Conservation (phyloP, 1,139 yeast genomes). For the Kodamaea alishanica region DNA sequence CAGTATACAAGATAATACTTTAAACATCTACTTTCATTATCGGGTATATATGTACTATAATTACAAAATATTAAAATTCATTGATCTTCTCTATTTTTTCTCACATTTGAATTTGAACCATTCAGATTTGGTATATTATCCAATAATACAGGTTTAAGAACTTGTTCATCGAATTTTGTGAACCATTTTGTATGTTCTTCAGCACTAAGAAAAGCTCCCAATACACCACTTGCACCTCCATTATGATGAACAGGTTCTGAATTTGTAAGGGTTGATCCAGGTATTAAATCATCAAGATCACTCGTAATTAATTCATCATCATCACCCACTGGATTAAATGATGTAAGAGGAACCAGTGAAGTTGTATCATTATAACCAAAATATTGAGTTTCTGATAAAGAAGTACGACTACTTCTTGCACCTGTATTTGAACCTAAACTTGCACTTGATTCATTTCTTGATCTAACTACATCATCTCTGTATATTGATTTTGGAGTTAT, state of each 20-base stretch:
- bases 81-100: constrained; percentile 6
- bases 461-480: constrained; percentile 18
- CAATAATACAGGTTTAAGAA: constrained; percentile 89
- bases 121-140: constrained; percentile 37
- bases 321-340: constrained; percentile 18
- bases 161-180: constrained; percentile 87
- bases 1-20: no score
- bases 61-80: not conserved
- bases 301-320: constrained; percentile 36
- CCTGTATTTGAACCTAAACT: constrained; percentile 20
- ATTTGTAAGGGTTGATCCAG: constrained; percentile 8
- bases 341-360: no score
- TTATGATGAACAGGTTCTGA: not conserved
- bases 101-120: not conserved
- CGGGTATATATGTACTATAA: no score
- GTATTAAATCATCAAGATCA: constrained; percentile 40
- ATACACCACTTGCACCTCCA: constrained; percentile 25
- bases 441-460: constrained; percentile 27
- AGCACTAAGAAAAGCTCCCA: constrained; percentile 48
- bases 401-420: constrained; percentile 5
- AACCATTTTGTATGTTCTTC: constrained; percentile 91
- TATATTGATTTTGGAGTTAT: constrained; percentile 11
- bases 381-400: constrained; percentile 10
- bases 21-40: no score
- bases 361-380: no score